Evolutionary conservation across 176 grass and related monocot species (phyloP), one percentile per base, ranked within the genome.

Genomic region (Paspalum notatum): DNA sequence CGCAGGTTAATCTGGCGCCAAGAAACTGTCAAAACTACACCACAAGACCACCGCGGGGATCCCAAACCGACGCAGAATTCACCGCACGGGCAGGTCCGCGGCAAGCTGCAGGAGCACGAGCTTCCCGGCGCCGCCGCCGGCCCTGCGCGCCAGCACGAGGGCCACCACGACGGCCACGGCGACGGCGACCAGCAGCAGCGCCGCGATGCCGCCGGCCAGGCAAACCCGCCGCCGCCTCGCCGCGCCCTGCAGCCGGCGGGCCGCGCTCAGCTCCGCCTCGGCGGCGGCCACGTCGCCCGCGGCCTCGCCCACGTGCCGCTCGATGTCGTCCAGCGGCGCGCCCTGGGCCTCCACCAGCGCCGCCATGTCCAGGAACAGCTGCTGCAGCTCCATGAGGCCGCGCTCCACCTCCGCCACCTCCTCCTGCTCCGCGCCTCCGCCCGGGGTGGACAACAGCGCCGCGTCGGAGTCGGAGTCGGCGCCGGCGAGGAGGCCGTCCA

Each of bases 351-450:
- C 89, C 60, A 97, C 91, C 22, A 94, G 82, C 82, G 72, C 85
- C 0, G 87, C 91, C 91, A 97, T 97, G 82, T 97, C 91, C 61
- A 90, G 65, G 81, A 97, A 97, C 74, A 97, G 76, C 94, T 97
- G 88, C 8, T 97, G 94, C 41, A 97, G 87, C 71, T 97, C 94
- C 60, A 90, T 16, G 22, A 97, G 86, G 20, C 89, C 80, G 59
- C 77, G 75, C 84, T 97, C 89, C 41, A 93, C 71, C 62, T 93
- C 87, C 20, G 57, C 79, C 49, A 77, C 81, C 55, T 88, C 87
- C 45, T 91, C 64, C 84, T 88, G 84, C 75, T 85, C 84, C 39
- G 63, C 66, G 71, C 71, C 66, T 78, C 84, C 22, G 66, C 69
- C 20, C 79, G 53, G 25, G 15, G 85, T 63, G 6, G 80, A 75